Percentiles rank a stretch among this genome's conserved stretches.
phyloP scores from a whole-genome alignment of 768 basidiomycete species.

The Leccinum imitatum region DNA sequence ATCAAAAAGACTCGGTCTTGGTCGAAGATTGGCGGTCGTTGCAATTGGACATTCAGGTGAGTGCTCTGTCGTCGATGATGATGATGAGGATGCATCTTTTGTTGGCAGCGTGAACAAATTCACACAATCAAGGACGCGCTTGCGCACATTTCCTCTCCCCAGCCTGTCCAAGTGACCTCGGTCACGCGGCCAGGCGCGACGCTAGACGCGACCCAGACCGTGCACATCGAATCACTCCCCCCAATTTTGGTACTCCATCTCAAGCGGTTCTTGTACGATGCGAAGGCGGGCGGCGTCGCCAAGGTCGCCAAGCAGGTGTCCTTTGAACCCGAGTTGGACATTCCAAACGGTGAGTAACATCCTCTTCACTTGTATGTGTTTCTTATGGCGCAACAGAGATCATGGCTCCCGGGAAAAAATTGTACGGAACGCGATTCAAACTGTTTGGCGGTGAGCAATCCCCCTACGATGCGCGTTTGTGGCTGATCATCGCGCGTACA shows the following conservation, averaged over 20 bases:
- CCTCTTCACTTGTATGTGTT: background rate
- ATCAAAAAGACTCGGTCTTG: slow-evolving; percentile 82
- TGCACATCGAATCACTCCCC: slow-evolving; percentile 80
- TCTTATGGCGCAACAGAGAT: slow-evolving; percentile 43
- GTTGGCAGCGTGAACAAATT: slow-evolving; percentile 63
- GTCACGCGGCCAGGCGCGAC: slow-evolving; percentile 54
- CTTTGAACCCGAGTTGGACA: slow-evolving; percentile 75
- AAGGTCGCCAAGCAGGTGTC: slow-evolving; percentile 83
- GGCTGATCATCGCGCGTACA: background rate
- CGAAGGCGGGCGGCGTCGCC: slow-evolving; percentile 68
- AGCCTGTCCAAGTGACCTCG: slow-evolving; percentile 70
- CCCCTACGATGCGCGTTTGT: accelerated
- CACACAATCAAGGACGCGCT: slow-evolving; percentile 83
- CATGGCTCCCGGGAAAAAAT: slow-evolving; percentile 52
- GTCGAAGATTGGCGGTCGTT: slow-evolving; percentile 92
- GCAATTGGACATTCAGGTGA: slow-evolving; percentile 84
- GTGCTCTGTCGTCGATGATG: background rate
- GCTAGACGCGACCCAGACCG: slow-evolving; percentile 70
- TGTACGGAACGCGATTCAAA: slow-evolving; percentile 61
- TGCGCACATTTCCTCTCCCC: slow-evolving; percentile 70
- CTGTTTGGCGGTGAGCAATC: slow-evolving; percentile 72
- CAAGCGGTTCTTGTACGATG: slow-evolving; percentile 90
- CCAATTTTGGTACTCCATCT: slow-evolving; percentile 84
- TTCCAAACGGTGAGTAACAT: slow-evolving; percentile 56
- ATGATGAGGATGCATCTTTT: background rate